Evolutionary conservation across 139 green algal species (phyloP).

Genomic region (Desmodesmus armatus): DNA sequence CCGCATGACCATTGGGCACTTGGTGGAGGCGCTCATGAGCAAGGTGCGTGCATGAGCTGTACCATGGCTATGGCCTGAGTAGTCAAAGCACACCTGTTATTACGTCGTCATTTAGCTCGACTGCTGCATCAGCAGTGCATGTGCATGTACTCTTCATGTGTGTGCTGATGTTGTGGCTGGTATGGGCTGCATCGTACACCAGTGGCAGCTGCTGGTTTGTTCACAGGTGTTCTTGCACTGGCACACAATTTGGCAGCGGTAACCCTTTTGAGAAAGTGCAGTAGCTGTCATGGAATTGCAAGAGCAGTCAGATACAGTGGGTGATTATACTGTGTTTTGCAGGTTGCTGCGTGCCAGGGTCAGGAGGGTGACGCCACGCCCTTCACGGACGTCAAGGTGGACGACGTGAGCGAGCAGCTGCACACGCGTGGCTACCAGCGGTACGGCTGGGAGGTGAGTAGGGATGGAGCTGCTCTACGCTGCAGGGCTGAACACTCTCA

Average conservation of each 20-base stretch:
- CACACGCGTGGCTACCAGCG: constrained; percentile 80
- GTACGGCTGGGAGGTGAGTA: constrained; percentile 86
- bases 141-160: background rate
- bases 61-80: background rate
- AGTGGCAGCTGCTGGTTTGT: too few relatives aligned
- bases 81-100: background rate
- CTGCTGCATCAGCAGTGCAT: background rate
- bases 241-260: too few relatives aligned
- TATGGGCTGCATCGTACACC: background rate
- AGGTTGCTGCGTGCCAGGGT: constrained; percentile 85
- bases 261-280: too few relatives aligned
- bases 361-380: constrained; percentile 98
- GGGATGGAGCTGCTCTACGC: background rate
- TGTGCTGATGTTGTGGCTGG: background rate
- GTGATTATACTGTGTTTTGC: background rate
- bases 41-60: constrained; percentile 72
- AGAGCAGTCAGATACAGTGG: too few relatives aligned
- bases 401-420: constrained; percentile 92
- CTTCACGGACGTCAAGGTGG: constrained; percentile 97
- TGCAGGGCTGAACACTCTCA: too few relatives aligned
- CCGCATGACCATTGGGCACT: constrained; percentile 99
- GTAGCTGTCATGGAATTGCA: too few relatives aligned
- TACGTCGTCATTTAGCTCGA: background rate
- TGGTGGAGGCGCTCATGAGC: constrained; percentile 98
- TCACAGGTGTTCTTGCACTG: too few relatives aligned